phyloP scores from a whole-genome alignment of 352 stramenopile genomes.

The Globisporangium ultimum region DNA sequence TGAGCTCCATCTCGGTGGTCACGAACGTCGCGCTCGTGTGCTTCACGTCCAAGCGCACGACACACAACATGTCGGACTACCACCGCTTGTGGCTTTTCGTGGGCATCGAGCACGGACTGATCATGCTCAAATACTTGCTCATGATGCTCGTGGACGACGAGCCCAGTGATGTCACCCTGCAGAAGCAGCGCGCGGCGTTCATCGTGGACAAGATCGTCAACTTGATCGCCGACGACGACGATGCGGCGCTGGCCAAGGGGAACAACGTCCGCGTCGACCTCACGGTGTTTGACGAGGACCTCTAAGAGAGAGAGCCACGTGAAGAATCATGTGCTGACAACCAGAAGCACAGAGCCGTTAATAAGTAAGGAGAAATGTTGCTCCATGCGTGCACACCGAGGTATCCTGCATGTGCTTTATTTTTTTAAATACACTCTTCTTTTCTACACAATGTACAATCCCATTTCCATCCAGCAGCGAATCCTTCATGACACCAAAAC shows the following conservation, averaged over 20 bases:
- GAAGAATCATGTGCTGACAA: no score
- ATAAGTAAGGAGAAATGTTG: not conserved
- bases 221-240: constrained; percentile 70
- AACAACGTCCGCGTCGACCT: constrained; percentile 81
- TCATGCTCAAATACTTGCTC: constrained; percentile 71
- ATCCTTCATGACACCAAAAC: constrained; percentile 1
- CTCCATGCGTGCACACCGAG: not conserved
- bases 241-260: constrained; percentile 56
- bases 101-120: constrained; percentile 55
- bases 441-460: not conserved
- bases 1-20: constrained; percentile 86
- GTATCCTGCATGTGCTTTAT: constrained; percentile 1
- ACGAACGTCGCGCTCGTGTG: constrained; percentile 93
- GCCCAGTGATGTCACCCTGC: constrained; percentile 56
- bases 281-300: constrained; percentile 75
- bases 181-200: constrained; percentile 70
- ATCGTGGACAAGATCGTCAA: constrained; percentile 75
- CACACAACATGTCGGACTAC: constrained; percentile 35
- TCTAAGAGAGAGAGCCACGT: constrained; percentile 17
- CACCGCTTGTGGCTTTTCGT: constrained; percentile 64
- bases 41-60: constrained; percentile 83
- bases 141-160: constrained; percentile 69
- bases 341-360: no score
- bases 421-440: not conserved
- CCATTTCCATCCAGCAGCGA: not conserved